These are phyloP conservation scores for Tephrocybe sp. DNA, from an alignment of 768 basidiomycete genomes.

Conservation along the genomic window DNA sequence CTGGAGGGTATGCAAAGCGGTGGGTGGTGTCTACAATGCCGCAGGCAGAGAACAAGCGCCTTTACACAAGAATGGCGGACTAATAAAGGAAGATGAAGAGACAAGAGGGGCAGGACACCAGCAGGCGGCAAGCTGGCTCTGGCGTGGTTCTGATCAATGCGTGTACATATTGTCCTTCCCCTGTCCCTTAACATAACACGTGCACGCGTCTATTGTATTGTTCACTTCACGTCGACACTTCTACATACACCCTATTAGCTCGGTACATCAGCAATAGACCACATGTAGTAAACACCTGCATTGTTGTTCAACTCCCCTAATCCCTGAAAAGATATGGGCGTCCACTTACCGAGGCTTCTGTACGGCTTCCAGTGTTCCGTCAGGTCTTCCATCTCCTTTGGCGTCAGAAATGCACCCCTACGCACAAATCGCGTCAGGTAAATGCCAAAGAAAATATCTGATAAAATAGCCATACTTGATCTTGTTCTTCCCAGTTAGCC, in stretches of 20 bases:
- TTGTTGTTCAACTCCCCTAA: not conserved
- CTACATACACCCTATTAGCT: not conserved
- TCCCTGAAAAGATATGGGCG: not conserved
- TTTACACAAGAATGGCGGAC: slow-evolving; percentile 13
- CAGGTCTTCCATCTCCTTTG: slow-evolving; percentile 78
- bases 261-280: slow-evolving; percentile 61
- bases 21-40: slow-evolving; percentile 10
- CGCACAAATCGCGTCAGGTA: slow-evolving; percentile 10
- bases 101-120: slow-evolving; percentile 15
- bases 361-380: slow-evolving; percentile 82
- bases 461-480: slow-evolving; percentile 53
- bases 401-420: slow-evolving; percentile 74
- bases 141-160: slow-evolving; percentile 12
- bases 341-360: slow-evolving; percentile 68
- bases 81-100: slow-evolving; percentile 3
- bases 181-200: slow-evolving; percentile 4
- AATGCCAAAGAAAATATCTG: slow-evolving; percentile 3
- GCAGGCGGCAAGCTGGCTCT: slow-evolving; percentile 14
- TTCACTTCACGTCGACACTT: not conserved
- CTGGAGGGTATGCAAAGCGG: slow-evolving; percentile 5
- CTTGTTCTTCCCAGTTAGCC: slow-evolving; percentile 70
- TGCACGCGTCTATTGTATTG: slow-evolving; percentile 2
- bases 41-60: slow-evolving; percentile 14
- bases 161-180: not conserved
- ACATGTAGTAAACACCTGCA: slow-evolving; percentile 84